Base-by-base conservation (phyloP, 1,284 basidiomycete genomes). In the Volvariella volvacea region DNA sequence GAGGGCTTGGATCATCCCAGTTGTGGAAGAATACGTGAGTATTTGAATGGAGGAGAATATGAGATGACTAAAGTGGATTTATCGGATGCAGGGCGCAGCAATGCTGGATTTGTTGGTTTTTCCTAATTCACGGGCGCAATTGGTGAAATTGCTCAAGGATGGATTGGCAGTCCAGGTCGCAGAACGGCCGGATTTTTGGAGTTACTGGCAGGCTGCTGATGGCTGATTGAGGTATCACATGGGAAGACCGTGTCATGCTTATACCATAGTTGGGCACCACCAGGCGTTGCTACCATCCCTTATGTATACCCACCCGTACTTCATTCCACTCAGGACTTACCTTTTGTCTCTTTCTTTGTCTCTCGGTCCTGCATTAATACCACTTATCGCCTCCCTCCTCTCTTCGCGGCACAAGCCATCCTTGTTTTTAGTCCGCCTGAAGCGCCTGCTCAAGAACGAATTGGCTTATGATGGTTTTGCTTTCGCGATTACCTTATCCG, bases 61-160 rank as follows among this genome's bases (percentile, higher is more conserved):
- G 25, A 6, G 6, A 6, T 12, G 6, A 6, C 25, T 6, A 6
- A 6, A 12, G 12, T 28, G 25, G 25, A 6, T 6, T 28, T 12
- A 28, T 28, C n/a, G 12, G 6, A 40, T 45, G 3, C 50, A 88
- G 85, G 73, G 71, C 37, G 62, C 68, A 21, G 62, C 73, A 2
- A 63, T 89, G 37, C 58, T 88, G 22, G 64, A 62, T 17, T 61
- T 69, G 1, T 86, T 88, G 54, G 60, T 85, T 32, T 88, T 74
- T 54, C 85, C 85, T 1, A 81, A 86, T 46, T 85, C 84, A 8
- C 75, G 85, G 2, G 78, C 74, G 2, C 67, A 73, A 44, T 79
- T 87, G 46, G 83, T 16, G 62, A 67, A 39, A 63, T 85, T 16
- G 55, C 85, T 3, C 34, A 15, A 36, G 62, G 57, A n/a, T 58